Evolutionary conservation across 208 protist species (phyloP), one percentile per base, ranked within the genome.

Genomic region (Crithidia brevicula): DNA sequence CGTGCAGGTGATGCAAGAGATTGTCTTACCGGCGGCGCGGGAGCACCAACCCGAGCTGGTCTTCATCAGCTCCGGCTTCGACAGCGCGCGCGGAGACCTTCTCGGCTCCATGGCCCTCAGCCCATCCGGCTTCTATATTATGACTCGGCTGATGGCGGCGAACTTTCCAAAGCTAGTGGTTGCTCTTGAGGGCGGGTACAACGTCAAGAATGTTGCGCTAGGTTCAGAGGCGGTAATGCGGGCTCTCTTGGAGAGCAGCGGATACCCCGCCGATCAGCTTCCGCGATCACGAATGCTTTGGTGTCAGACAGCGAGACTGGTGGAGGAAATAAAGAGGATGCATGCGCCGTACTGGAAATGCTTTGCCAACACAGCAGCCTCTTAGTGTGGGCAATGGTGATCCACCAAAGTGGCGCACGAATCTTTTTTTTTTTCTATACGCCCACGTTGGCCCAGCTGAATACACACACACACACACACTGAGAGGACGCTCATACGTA

Each of bases 31-130:
- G 2, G 87, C 95, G 2, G 79, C 79, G 18, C 27, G 60, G 13
- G 94, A 98, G 72, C 99, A 97, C 67, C n/a, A 46, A 4, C 97
- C 98, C 1, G 87, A 98, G 47, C 27, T 98, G 33, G 85, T 99
- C 16, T 72, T 99, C 58, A 72, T 99, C 31, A 96, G 92, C 66
- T 94, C 85, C 30, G 98, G 98, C n/a, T 99, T 98, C 64, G 98
- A 99, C 77, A 94, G 93, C 25, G 95, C 90, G 9, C 61, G 76
- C n/a, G 96, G 94, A 1, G 97, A 99, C 74, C 72, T 96, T n/a
- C 79, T 98, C 2, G 98, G 97, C 11, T 85, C 79, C 22, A 97
- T 97, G 92, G 53, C 67, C 7, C 25, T 98, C 15, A 83, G 88
- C 25, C 68, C 89, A 3, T 87, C 82, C 13, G 92, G 92, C 13